These are phyloP conservation scores for Dichomitus squalens DNA, from an alignment of 1,284 basidiomycete species.

Conservation along the genomic window DNA sequence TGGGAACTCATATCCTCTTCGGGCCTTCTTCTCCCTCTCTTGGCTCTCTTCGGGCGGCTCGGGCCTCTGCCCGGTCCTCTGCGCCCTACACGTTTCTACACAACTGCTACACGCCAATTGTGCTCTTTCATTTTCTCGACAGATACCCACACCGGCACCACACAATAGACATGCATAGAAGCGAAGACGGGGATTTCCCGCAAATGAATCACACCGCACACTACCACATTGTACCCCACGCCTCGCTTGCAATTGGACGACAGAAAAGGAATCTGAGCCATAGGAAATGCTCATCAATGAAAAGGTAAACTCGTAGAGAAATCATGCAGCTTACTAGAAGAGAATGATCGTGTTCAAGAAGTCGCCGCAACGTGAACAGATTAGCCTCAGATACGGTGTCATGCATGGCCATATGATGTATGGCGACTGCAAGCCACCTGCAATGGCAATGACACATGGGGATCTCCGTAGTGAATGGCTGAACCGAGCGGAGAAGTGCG, in stretches of 20 bases:
- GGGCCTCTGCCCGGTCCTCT: not conserved
- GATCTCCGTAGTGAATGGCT: no score
- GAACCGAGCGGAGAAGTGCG: no score
- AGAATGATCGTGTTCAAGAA: no score
- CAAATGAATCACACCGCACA: not conserved
- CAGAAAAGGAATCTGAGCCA: not conserved
- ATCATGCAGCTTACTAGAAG: no score
- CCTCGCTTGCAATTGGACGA: not conserved
- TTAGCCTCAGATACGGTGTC: no score
- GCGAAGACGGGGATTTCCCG: not conserved
- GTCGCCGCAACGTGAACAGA: no score
- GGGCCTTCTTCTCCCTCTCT: constrained; percentile 7
- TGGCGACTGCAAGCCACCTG: no score
- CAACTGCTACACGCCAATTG: not conserved
- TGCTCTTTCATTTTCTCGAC: not conserved
- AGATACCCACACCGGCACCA: no score
- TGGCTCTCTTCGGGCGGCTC: constrained; percentile 6
- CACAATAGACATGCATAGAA: not conserved
- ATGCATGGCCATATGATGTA: no score
- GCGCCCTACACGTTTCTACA: not conserved
- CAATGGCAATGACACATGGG: no score
- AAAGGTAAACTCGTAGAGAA: not conserved
- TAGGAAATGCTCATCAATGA: not conserved
- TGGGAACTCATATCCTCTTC: constrained; percentile 22
- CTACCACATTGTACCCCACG: not conserved